These are phyloP conservation scores for Wickerhamomyces sp. DNA, from an alignment of 1,139 yeast genomes.

Conservation along the genomic window DNA sequence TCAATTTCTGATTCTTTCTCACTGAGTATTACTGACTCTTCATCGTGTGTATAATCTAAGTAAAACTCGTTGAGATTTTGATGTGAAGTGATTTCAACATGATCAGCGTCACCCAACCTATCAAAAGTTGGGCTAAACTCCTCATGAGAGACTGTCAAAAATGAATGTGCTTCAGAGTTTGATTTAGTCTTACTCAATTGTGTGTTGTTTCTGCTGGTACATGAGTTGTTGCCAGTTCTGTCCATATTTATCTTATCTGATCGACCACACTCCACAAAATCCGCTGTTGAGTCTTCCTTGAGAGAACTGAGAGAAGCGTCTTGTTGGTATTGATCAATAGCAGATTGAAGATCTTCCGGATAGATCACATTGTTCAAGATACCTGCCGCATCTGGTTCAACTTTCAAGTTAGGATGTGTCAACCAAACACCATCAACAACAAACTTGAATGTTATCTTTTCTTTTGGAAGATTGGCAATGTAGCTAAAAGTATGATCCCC, in stretches of 20 bases:
- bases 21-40: conserved; percentile 10
- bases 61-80: conserved; percentile 3
- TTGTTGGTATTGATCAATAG: too few relatives aligned
- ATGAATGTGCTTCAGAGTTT: conserved; percentile 1
- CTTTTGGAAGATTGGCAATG: conserved; percentile 31
- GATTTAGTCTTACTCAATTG: neutral
- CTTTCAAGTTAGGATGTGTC: conserved; percentile 36
- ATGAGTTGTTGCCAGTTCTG: too few relatives aligned
- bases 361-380: conserved; percentile 49
- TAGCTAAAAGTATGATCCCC: conserved; percentile 34
- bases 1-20: conserved; percentile 4
- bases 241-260: too few relatives aligned
- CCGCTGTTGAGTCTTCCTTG: neutral
- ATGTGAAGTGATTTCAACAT: neutral
- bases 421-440: conserved; percentile 67
- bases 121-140: conserved; percentile 9
- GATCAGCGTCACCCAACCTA: neutral
- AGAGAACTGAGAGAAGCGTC: neutral
- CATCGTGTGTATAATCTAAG: conserved; percentile 13
- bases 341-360: conserved; percentile 38
- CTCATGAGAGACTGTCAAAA: conserved; percentile 8
- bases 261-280: too few relatives aligned
- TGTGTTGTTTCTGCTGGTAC: neutral
- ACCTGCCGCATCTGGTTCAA: conserved; percentile 42
- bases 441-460: conserved; percentile 50